Evolutionary conservation across 2,329 filamentous ascomycete species (phyloP).

Genomic region (Monilinia fructicola): DNA sequence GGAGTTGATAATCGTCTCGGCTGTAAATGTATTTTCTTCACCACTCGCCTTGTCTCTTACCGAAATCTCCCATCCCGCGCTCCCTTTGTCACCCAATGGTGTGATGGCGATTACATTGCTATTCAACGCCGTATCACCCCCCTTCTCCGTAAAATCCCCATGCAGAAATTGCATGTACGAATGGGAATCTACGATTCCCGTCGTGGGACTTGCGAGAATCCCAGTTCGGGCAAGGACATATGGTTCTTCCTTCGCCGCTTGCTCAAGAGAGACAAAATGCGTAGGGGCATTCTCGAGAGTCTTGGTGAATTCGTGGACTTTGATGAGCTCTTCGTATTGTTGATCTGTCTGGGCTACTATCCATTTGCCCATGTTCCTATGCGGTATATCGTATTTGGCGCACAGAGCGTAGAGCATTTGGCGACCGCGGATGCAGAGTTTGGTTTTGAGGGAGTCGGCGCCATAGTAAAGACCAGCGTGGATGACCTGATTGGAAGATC

Average conservation of each 20-base stretch:
- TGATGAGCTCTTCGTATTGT: conserved; percentile 55
- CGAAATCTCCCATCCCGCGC: conserved; percentile 67
- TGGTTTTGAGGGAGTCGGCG: conserved; percentile 71
- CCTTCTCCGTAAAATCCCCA: conserved; percentile 72
- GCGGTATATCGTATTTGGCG: conserved; percentile 61
- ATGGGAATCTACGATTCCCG: conserved; percentile 89
- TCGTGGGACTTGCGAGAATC: conserved; percentile 79
- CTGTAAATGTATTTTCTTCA: conserved; percentile 60
- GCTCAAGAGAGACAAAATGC: conserved; percentile 62
- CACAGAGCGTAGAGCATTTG: conserved; percentile 79
- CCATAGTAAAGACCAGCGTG: conserved; percentile 81
- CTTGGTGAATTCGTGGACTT: conserved; percentile 48
- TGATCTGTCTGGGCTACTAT: conserved; percentile 79
- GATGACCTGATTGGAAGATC: conserved; percentile 64
- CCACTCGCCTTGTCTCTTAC: conserved; percentile 50
- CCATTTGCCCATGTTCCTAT: conserved; percentile 85
- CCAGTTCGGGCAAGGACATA: conserved; percentile 70
- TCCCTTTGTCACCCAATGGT: conserved; percentile 45
- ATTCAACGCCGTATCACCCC: conserved; percentile 71
- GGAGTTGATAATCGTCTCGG: conserved; percentile 78
- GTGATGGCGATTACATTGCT: conserved; percentile 62
- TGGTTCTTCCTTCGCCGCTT: conserved; percentile 68
- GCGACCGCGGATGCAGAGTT: conserved; percentile 76
- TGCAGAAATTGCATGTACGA: conserved; percentile 77
- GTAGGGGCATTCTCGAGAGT: conserved; percentile 61